Evolutionary conservation across 768 basidiomycete genomes (phyloP).

Genomic region (Calvatia gigantea): DNA sequence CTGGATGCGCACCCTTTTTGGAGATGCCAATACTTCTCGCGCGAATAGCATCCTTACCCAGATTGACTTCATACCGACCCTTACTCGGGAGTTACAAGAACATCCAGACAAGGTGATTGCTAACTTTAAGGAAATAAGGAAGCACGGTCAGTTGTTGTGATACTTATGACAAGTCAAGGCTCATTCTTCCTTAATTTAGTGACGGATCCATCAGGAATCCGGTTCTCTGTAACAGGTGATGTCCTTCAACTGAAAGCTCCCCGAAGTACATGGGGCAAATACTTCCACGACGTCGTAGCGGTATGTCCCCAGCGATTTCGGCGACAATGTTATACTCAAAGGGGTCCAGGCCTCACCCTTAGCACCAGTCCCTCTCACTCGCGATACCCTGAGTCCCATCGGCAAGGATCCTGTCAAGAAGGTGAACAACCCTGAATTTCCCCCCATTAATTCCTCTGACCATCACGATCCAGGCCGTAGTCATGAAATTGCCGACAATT

Average conservation of each 20-base stretch:
- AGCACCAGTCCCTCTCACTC: conserved; percentile 61
- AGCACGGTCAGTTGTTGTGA: conserved; percentile 48
- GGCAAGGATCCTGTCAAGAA: conserved; percentile 72
- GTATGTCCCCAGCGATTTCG: conserved; percentile 32
- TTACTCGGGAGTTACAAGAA: conserved; percentile 69
- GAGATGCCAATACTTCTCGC: conserved; percentile 66
- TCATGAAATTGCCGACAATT: conserved; percentile 89
- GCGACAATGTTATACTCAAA: conserved; percentile 4
- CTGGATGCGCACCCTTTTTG: conserved; percentile 62
- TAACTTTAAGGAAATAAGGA: conserved; percentile 73
- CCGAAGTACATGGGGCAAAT: conserved; percentile 66
- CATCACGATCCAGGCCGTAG: conserved; percentile 54
- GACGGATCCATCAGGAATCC: conserved; percentile 74
- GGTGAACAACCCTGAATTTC: conserved; percentile 36
- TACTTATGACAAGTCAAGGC: background rate
- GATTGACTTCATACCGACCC: conserved; percentile 74
- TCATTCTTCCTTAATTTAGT: conserved; percentile 44
- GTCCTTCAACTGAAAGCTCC: conserved; percentile 68
- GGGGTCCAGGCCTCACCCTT: conserved; percentile 46
- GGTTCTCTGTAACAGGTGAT: conserved; percentile 91
- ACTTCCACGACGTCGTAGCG: conserved; percentile 60
- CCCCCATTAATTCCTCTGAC: background rate
- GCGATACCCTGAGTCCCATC: conserved; percentile 67
- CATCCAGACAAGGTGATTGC: conserved; percentile 67
- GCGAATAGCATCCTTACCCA: conserved; percentile 68